Conservation (phyloP, 164 flowering plant genomes). For the Berberis thunbergii region DNA sequence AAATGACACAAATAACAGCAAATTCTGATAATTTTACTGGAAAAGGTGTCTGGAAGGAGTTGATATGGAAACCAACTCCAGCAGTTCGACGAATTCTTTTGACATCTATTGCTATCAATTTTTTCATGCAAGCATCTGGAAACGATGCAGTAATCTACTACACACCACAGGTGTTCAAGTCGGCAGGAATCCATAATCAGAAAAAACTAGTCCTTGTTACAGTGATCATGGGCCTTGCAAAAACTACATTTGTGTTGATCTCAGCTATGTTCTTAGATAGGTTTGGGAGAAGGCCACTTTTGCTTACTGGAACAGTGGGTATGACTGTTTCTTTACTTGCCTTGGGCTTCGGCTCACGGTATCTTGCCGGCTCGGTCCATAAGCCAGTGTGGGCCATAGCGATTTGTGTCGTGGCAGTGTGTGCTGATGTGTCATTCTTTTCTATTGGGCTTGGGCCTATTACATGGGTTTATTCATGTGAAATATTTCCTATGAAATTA, state of each 20-base stretch:
- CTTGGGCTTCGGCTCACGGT: constrained; percentile 49
- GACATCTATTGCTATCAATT: constrained; percentile 70
- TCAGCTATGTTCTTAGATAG: constrained; percentile 59
- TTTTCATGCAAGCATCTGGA: constrained; percentile 94
- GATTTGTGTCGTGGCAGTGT: constrained; percentile 47
- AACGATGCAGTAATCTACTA: constrained; percentile 83
- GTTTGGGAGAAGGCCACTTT: constrained; percentile 63
- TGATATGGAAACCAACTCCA: constrained; percentile 35
- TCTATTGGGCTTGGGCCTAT: constrained; percentile 89
- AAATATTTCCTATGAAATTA: constrained; percentile 55
- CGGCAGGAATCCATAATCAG: constrained; percentile 47
- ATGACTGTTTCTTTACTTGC: constrained; percentile 29
- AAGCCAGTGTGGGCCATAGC: constrained; percentile 61
- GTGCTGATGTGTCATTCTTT: constrained; percentile 66
- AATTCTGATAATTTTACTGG: constrained; percentile 17
- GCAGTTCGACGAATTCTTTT: constrained; percentile 47
- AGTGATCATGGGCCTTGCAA: constrained; percentile 62
- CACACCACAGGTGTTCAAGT: constrained; percentile 59
- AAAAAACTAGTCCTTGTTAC: constrained; percentile 39
- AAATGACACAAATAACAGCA: constrained; percentile 31
- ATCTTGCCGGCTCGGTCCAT: constrained; percentile 22
- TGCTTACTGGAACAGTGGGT: constrained; percentile 59
- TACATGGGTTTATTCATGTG: constrained; percentile 74
- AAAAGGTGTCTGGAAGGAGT: constrained; percentile 64
- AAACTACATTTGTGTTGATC: constrained; percentile 47